Evolutionary conservation across 768 basidiomycete genomes (phyloP).

Genomic region (Amanita muscaria): DNA sequence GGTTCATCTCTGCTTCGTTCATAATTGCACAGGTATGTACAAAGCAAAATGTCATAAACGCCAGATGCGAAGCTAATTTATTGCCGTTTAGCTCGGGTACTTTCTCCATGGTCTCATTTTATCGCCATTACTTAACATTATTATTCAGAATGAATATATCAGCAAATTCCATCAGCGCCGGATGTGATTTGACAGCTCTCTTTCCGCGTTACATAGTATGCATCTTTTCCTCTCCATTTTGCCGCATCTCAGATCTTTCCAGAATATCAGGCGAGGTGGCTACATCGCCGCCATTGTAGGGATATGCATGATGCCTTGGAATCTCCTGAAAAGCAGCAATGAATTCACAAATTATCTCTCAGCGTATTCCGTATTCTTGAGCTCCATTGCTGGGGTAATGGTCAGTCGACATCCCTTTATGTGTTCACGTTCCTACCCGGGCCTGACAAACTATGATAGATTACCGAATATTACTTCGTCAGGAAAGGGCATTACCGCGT

Average conservation of each 20-base stretch:
- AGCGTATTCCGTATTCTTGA: slow-evolving; percentile 74
- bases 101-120: too few relatives aligned
- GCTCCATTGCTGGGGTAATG: slow-evolving; percentile 78
- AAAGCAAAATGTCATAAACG: too few relatives aligned
- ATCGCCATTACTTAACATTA: too few relatives aligned
- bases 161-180: slow-evolving; percentile 76
- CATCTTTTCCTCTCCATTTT: slow-evolving; percentile 6
- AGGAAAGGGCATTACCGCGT: slow-evolving; percentile 65
- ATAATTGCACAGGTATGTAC: slow-evolving; percentile 59
- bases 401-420: slow-evolving; percentile 23
- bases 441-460: too few relatives aligned
- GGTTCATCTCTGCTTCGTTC: slow-evolving; percentile 74
- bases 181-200: slow-evolving; percentile 75
- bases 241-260: neutral
- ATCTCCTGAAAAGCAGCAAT: slow-evolving; percentile 63
- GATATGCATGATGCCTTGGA: slow-evolving; percentile 70
- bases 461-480: slow-evolving; percentile 73
- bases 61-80: too few relatives aligned
- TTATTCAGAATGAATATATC: slow-evolving; percentile 79
- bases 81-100: too few relatives aligned
- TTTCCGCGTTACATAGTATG: slow-evolving; percentile 66
- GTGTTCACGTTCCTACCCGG: neutral
- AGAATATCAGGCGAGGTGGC: slow-evolving; percentile 81
- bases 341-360: slow-evolving; percentile 76
- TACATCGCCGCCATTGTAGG: slow-evolving; percentile 77